Evolutionary conservation across 2,329 filamentous ascomycete genomes (phyloP).

Genomic region (Nothophoma quercina): DNA sequence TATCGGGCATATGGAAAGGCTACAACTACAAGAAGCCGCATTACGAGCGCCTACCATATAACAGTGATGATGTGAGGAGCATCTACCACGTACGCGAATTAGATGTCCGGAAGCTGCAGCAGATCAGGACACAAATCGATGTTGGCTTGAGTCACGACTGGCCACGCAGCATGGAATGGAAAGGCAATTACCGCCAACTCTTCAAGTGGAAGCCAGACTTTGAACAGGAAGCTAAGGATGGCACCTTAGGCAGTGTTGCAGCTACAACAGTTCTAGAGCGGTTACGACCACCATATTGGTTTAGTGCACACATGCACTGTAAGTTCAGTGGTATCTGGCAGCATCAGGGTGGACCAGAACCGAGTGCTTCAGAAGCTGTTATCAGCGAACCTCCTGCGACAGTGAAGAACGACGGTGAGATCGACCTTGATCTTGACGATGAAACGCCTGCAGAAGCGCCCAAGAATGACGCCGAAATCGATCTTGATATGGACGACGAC

Average conservation of each 20-base stretch:
- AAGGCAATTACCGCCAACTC: constrained; percentile 72
- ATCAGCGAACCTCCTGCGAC: neutral
- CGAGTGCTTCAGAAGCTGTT: constrained; percentile 15
- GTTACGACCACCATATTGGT: constrained; percentile 86
- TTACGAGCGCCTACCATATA: constrained; percentile 86
- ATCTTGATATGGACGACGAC: constrained; percentile 53
- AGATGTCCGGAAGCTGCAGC: constrained; percentile 87
- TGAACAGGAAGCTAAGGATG: constrained; percentile 75
- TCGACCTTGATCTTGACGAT: constrained; percentile 64
- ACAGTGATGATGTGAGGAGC: constrained; percentile 74
- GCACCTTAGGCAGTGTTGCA: constrained; percentile 79
- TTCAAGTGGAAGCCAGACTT: constrained; percentile 80
- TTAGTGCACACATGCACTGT: constrained; percentile 87
- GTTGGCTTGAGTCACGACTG: constrained; percentile 95
- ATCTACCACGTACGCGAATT: constrained; percentile 92
- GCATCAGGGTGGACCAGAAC: constrained; percentile 48
- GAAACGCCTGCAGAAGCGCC: constrained; percentile 44
- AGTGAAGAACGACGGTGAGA: constrained; percentile 66
- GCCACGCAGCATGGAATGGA: constrained; percentile 82
- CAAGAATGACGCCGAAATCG: constrained; percentile 46
- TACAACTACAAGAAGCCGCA: constrained; percentile 86
- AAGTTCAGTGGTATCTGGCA: constrained; percentile 75
- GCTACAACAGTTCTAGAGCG: constrained; percentile 82
- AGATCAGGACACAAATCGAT: constrained; percentile 86
- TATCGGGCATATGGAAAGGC: constrained; percentile 95